Evolutionary conservation across 202 grass and related monocot genomes (phyloP).

Genomic region (Panicum virgatum): DNA sequence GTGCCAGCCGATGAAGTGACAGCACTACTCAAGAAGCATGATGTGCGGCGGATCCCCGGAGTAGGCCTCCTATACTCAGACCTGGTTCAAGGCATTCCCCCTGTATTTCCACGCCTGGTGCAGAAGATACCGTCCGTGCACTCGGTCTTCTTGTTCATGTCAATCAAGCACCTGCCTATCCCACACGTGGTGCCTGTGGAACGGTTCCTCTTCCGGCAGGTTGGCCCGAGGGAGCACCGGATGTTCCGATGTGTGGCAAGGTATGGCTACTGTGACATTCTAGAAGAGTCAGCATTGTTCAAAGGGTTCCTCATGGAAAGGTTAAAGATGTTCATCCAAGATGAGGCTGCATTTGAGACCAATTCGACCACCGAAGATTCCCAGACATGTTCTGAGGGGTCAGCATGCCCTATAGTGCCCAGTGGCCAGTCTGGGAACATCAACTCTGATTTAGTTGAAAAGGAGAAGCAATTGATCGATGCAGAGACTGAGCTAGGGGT

Average conservation of each 20-base stretch:
- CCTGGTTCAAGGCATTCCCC: slow-evolving; percentile 72
- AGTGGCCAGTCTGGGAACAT: slow-evolving; percentile 31
- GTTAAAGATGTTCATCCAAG: slow-evolving; percentile 62
- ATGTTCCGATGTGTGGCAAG: slow-evolving; percentile 74
- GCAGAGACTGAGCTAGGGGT: slow-evolving; percentile 54
- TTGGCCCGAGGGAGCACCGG: slow-evolving; percentile 41
- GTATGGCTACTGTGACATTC: slow-evolving; percentile 68
- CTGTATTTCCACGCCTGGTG: slow-evolving; percentile 58
- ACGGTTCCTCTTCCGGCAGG: slow-evolving; percentile 68
- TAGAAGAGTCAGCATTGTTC: slow-evolving; percentile 61
- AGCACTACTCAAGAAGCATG: slow-evolving; percentile 31
- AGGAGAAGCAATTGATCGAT: slow-evolving; percentile 50
- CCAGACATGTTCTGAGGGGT: not conserved
- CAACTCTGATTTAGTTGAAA: slow-evolving; percentile 18
- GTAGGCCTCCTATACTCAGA: slow-evolving; percentile 68
- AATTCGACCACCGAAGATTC: not conserved
- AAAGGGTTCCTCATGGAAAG: slow-evolving; percentile 50
- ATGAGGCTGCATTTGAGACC: slow-evolving; percentile 45
- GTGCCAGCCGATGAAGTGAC: slow-evolving; percentile 42
- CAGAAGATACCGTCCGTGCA: slow-evolving; percentile 67
- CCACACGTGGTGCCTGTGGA: slow-evolving; percentile 45
- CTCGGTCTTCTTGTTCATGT: slow-evolving; percentile 63
- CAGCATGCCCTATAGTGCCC: slow-evolving; percentile 11
- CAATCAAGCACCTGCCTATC: slow-evolving; percentile 70
- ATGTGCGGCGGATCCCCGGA: slow-evolving; percentile 51